Percentiles rank a stretch among this genome's conserved stretches.
These are phyloP conservation scores for Oldenlandia corymbosa DNA, from an alignment of 257 asterid genomes.

Conservation along the genomic window DNA sequence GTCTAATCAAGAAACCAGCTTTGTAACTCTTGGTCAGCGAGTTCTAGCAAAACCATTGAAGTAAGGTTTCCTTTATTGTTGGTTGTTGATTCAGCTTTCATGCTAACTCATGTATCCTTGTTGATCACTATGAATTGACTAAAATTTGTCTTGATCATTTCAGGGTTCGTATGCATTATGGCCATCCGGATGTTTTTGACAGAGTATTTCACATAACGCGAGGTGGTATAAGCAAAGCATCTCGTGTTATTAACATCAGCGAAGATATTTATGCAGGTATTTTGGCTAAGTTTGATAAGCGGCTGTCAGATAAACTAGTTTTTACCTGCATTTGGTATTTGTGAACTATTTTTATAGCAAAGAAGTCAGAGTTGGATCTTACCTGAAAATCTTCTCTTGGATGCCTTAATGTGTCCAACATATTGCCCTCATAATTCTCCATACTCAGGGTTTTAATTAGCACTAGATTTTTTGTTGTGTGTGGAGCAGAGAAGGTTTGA, in stretches of 20 bases:
- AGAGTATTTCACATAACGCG: conserved; percentile 93
- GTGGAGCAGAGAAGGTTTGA: no score
- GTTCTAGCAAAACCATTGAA: conserved; percentile 88
- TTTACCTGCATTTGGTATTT: background rate
- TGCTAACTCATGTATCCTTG: conserved; percentile 12
- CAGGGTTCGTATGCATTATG: conserved; percentile 99
- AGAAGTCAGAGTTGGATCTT: background rate
- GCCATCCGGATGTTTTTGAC: conserved; percentile 98
- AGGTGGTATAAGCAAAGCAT: conserved; percentile 98
- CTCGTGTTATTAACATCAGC: conserved; percentile 92
- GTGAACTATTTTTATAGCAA: background rate
- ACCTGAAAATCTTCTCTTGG: background rate
- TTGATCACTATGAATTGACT: background rate
- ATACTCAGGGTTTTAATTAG: background rate
- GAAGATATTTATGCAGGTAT: conserved; percentile 94
- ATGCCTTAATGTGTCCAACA: background rate
- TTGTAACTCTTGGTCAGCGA: conserved; percentile 99
- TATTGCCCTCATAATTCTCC: background rate
- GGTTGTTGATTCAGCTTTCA: background rate
- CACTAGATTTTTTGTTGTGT: no score
- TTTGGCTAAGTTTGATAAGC: background rate
- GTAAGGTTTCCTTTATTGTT: conserved; percentile 46
- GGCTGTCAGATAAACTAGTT: background rate
- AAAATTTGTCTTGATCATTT: conserved; percentile 22
- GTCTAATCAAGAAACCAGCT: conserved; percentile 96